Percentiles rank a stretch among this genome's conserved stretches.
Conservation (phyloP, 208 protist genomes). For the Vickermania spadyakhi region DNA sequence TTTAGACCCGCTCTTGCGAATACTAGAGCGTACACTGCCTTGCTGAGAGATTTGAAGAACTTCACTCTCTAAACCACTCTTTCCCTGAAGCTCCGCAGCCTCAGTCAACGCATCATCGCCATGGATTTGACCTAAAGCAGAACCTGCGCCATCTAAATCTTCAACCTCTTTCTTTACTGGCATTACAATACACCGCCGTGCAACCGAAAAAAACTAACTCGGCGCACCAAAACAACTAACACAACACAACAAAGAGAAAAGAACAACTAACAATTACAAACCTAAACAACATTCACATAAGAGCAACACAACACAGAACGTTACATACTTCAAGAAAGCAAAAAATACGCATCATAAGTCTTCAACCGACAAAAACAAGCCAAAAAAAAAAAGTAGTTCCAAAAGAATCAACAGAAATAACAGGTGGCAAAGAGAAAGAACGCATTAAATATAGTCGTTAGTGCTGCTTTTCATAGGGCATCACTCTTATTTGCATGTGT, state of each 20-base stretch:
- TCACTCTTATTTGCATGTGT: not conserved
- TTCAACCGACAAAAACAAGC: conserved; percentile 3
- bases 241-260: conserved; percentile 21
- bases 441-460: no score
- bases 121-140: no score
- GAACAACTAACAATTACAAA: conserved; percentile 10
- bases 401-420: not conserved
- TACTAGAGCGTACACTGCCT: no score
- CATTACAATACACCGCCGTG: not conserved
- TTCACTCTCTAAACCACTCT: no score
- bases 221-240: not conserved
- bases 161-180: no score
- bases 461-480: no score
- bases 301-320: not conserved
- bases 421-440: no score
- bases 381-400: conserved; percentile 1
- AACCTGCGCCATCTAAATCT: no score
- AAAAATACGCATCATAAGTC: conserved; percentile 10
- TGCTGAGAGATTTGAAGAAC: no score
- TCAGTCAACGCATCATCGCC: no score
- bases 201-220: not conserved
- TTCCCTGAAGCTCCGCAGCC: no score
- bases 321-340: not conserved
- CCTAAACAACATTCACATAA: conserved; percentile 1
- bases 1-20: not conserved